Percentiles rank a stretch among this genome's conserved stretches.
Conservation (phyloP, 768 basidiomycete genomes). For the Russula foetens region DNA sequence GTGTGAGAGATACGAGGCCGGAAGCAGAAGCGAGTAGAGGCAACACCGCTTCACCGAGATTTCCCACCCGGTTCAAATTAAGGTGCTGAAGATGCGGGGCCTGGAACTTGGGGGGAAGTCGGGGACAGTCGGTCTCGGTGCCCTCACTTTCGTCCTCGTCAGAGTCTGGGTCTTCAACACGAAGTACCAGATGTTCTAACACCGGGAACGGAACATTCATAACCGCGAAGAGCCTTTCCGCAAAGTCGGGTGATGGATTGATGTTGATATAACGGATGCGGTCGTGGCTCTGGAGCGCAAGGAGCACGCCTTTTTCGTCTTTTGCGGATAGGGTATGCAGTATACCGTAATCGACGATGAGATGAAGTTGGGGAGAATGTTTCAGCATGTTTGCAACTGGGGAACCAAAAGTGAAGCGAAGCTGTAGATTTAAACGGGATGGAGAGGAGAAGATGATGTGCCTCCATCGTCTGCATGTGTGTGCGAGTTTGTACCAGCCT, state of each 20-base stretch:
- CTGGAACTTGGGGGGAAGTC: neutral
- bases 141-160: neutral
- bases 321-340: neutral
- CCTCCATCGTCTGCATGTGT: neutral
- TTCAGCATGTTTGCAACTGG: neutral
- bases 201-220: neutral
- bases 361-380: neutral
- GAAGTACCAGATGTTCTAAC: neutral
- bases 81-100: neutral
- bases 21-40: neutral
- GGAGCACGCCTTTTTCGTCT: neutral
- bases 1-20: neutral
- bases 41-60: neutral
- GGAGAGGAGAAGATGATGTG: neutral
- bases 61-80: neutral
- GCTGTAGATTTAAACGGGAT: neutral
- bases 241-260: neutral
- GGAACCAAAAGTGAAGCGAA: neutral
- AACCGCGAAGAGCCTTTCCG: neutral
- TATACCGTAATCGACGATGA: neutral
- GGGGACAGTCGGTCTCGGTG: neutral
- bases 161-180: neutral
- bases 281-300: neutral
- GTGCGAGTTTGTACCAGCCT: neutral
- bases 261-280: neutral